phyloP scores from a whole-genome alignment of 1,139 yeast genomes.

The Hemisphaericaspora lyxosophila region DNA sequence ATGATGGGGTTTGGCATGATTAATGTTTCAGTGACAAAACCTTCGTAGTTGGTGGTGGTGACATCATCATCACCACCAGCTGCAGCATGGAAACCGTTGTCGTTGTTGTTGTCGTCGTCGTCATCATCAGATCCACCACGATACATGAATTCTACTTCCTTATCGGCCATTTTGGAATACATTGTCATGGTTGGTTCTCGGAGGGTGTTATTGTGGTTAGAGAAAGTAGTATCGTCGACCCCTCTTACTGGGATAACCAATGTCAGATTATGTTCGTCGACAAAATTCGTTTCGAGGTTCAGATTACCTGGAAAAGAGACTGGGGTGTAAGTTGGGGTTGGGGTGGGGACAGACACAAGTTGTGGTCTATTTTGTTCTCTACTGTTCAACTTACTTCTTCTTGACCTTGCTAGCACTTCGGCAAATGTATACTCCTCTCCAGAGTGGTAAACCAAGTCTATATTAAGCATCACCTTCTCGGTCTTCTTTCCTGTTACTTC shows the following conservation, averaged over 20 bases:
- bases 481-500: conserved; percentile 57
- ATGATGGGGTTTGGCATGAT: conserved; percentile 12
- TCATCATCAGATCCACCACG: conserved; percentile 51
- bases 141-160: conserved; percentile 78
- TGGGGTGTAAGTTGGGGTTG: neutral
- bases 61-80: conserved; percentile 23
- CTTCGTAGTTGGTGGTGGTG: conserved; percentile 43
- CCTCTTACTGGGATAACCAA: conserved; percentile 38
- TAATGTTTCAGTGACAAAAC: conserved; percentile 54
- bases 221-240: conserved; percentile 20
- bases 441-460: conserved; percentile 50
- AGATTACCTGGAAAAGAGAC: conserved; percentile 4
- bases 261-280: conserved; percentile 21
- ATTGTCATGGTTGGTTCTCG: conserved; percentile 77
- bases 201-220: conserved; percentile 29
- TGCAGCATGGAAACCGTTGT: neutral
- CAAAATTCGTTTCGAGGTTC: conserved; percentile 2
- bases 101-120: conserved; percentile 17
- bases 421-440: conserved; percentile 54
- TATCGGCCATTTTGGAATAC: conserved; percentile 72
- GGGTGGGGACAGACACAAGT: neutral
- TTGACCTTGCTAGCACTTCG: conserved; percentile 45
- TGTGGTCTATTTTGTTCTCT: neutral
- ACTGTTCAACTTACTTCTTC: conserved; percentile 2
- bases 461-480: conserved; percentile 64